Evolutionary conservation across 2,329 filamentous ascomycete species (phyloP).

Genomic region (Talaromyces sp.): DNA sequence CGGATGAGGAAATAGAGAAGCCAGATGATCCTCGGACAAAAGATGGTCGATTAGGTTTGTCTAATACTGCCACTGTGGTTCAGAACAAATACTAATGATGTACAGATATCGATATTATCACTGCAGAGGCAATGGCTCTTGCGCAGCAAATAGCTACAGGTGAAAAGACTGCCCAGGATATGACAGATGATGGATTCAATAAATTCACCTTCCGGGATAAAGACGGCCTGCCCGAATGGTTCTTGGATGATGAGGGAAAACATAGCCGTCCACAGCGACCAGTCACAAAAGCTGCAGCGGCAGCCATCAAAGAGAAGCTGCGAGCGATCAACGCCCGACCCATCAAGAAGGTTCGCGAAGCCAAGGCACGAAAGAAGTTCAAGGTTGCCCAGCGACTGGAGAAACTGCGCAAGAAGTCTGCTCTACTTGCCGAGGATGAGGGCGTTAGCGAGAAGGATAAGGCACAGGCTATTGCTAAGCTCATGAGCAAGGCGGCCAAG

Average conservation of each 20-base stretch:
- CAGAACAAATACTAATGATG: conserved; percentile 21
- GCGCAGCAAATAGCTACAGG: conserved; percentile 89
- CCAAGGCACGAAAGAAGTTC: conserved; percentile 94
- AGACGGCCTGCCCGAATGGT: conserved; percentile 95
- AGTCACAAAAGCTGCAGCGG: conserved; percentile 84
- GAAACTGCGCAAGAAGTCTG: conserved; percentile 97
- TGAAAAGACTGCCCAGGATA: conserved; percentile 71
- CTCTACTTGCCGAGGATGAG: conserved; percentile 81
- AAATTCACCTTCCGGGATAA: conserved; percentile 85
- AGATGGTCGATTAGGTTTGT: conserved; percentile 45
- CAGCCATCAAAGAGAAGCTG: conserved; percentile 90
- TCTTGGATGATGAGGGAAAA: conserved; percentile 82
- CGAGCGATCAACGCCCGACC: conserved; percentile 90
- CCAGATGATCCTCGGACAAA: conserved; percentile 39
- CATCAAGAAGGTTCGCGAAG: conserved; percentile 98
- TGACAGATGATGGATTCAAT: conserved; percentile 91
- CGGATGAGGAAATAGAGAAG: conserved; percentile 36
- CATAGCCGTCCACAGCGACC: conserved; percentile 84
- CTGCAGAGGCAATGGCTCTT: conserved; percentile 97
- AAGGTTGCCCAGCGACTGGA: conserved; percentile 87
- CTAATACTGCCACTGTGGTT: neutral
- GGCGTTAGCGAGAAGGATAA: conserved; percentile 96
- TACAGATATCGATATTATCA: conserved; percentile 93
- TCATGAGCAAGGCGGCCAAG: conserved; percentile 77
- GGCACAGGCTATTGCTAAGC: conserved; percentile 72